These are phyloP conservation scores for Fusarium armeniacum DNA, from an alignment of 2,329 filamentous ascomycete genomes.

Conservation along the genomic window DNA sequence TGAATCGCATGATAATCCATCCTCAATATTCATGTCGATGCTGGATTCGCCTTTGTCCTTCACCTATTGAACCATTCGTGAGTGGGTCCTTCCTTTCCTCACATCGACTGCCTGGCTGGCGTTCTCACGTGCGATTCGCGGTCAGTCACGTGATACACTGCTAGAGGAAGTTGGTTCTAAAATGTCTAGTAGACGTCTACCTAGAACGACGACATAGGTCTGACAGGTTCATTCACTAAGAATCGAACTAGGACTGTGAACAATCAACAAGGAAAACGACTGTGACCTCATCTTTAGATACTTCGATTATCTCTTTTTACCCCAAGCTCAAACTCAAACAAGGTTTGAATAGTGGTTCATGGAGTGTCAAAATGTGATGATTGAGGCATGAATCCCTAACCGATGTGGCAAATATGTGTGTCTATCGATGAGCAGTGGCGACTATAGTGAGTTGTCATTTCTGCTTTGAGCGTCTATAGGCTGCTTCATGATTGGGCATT, in stretches of 20 bases:
- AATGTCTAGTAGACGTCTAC: neutral
- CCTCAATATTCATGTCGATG: conserved; percentile 47
- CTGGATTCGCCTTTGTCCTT: conserved; percentile 24
- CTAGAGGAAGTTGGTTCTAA: neutral
- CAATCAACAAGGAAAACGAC: neutral
- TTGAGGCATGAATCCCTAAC: conserved; percentile 20
- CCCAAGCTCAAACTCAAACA: conserved; percentile 12
- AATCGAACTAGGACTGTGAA: neutral
- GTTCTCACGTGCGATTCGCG: neutral
- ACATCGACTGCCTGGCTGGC: neutral
- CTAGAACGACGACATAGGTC: neutral
- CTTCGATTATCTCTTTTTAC: neutral
- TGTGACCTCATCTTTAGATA: neutral
- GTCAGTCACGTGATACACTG: conserved; percentile 35
- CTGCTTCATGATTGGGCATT: neutral
- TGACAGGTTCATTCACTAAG: neutral
- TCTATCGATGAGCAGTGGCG: conserved; percentile 18
- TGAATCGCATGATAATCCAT: conserved; percentile 74
- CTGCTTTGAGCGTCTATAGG: neutral
- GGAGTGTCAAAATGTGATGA: conserved; percentile 22
- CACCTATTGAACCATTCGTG: conserved; percentile 2
- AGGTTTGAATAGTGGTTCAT: conserved; percentile 41
- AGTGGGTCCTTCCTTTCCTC: conserved; percentile 29
- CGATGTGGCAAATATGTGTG: conserved; percentile 23
- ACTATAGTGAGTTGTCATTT: conserved; percentile 28